Conservation (phyloP, 1,284 basidiomycete genomes). For the Ustanciosporium gigantosporum region DNA sequence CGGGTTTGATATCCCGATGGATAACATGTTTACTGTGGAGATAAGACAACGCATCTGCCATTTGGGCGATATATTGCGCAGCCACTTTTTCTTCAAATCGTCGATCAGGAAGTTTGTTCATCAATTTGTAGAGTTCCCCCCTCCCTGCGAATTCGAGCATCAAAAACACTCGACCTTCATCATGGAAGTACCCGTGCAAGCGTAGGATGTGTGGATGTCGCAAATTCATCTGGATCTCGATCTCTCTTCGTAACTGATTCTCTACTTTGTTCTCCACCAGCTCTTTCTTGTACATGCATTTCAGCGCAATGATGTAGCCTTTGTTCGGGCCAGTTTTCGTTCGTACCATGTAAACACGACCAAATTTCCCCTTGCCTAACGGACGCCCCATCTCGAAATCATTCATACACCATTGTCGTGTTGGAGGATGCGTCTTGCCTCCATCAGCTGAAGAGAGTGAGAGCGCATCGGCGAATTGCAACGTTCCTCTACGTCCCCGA, state of each 20-base stretch:
- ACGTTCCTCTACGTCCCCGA: slow-evolving; percentile 47
- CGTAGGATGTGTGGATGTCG: slow-evolving; percentile 93
- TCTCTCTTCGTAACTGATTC: slow-evolving; percentile 91
- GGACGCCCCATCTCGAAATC: slow-evolving; percentile 93
- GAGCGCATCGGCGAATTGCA: slow-evolving; percentile 24
- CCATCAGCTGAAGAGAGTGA: slow-evolving; percentile 20
- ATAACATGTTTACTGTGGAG: slow-evolving; percentile 96
- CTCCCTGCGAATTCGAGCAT: slow-evolving; percentile 96
- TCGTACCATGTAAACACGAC: slow-evolving; percentile 96
- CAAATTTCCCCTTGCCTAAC: slow-evolving; percentile 97
- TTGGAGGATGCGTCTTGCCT: slow-evolving; percentile 40
- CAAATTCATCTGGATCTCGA: slow-evolving; percentile 97
- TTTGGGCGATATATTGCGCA: slow-evolving; percentile 90
- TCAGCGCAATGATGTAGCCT: slow-evolving; percentile 89
- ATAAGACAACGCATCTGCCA: slow-evolving; percentile 93
- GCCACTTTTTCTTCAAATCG: slow-evolving; percentile 85
- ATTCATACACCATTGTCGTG: slow-evolving; percentile 73
- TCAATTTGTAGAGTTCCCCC: slow-evolving; percentile 93
- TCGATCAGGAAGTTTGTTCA: slow-evolving; percentile 72
- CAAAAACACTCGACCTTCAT: slow-evolving; percentile 94
- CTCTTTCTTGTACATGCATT: slow-evolving; percentile 96
- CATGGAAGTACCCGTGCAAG: slow-evolving; percentile 95
- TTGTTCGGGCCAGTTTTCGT: slow-evolving; percentile 68
- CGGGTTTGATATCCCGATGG: slow-evolving; percentile 98
- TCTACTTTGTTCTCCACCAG: slow-evolving; percentile 74